These are phyloP conservation scores for Alternaria conjuncta DNA, from an alignment of 2,329 filamentous ascomycete genomes.

Conservation along the genomic window DNA sequence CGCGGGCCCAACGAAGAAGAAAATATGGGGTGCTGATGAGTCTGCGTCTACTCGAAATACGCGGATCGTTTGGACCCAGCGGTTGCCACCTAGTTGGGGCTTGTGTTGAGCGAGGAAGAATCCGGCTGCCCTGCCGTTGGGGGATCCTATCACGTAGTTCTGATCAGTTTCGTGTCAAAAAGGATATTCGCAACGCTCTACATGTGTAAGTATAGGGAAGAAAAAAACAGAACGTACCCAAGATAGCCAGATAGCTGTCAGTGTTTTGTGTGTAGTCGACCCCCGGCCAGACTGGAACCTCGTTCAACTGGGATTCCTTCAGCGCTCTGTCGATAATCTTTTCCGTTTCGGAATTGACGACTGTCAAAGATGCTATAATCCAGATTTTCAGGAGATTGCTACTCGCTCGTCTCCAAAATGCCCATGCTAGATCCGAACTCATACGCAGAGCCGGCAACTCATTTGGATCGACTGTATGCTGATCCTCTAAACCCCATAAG, in stretches of 20 bases:
- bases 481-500: background rate
- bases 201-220: background rate
- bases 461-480: background rate
- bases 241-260: background rate
- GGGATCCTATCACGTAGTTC: background rate
- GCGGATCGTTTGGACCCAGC: background rate
- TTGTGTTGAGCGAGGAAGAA: conserved; percentile 11
- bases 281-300: background rate
- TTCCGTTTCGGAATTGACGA: background rate
- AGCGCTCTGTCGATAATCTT: background rate
- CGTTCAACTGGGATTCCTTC: background rate
- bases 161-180: background rate
- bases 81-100: background rate
- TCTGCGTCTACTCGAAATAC: background rate
- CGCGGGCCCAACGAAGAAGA: background rate
- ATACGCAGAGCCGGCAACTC: background rate
- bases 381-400: background rate
- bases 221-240: background rate
- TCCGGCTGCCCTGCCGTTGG: background rate
- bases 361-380: background rate
- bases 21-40: background rate
- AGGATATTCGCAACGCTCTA: background rate
- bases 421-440: conserved; percentile 7
- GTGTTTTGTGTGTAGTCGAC: background rate
- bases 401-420: conserved; percentile 1